Evolutionary conservation across 2,329 filamentous ascomycete species (phyloP), one percentile per base, ranked within the genome.

Genomic region (Pestalotiopsis sp.): DNA sequence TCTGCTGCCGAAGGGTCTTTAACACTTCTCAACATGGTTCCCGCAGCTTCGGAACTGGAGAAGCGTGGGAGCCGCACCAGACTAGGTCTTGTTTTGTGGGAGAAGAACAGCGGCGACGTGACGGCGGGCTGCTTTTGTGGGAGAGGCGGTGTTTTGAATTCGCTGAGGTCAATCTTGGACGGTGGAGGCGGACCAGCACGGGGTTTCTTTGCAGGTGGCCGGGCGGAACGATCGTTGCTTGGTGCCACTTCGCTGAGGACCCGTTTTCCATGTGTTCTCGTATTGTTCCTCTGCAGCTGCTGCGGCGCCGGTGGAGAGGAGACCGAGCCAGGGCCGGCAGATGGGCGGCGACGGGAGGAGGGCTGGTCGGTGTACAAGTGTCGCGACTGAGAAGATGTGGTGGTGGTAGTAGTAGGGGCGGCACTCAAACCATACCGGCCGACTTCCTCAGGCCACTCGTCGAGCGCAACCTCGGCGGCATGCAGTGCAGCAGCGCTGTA

Each of bases 41-140:
- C 76, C 27, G 83, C 78, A 5, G 80, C 78, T 68, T 87, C 85
- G 14, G 81, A 76, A 25, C 81, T 77, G 25, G 78, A 73, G 72
- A 80, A 79, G 67, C 77, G 81, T 7, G 79, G 76, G 14, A 82
- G 81, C 41, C 84, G 80, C 25, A 75, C 70, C 71, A 80, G 77
- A 36, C 77, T 72, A 39, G 80, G 78, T 49, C 78, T 78, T 17
- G 81, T 73, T 45, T 80, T 82, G 68, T 83, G 81, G 11, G 86
- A 86, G 74, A 87, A 87, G 77, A 87, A 87, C 31, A 87, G 79
- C 5, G 86, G 85, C 7, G 86, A 87, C 11, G 81, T 79, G n/a
- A 83, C 77, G 39, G 79, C 79, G 59, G 83, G 81, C 38, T 78
- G 73, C 65, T 74, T 76, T 14, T 75, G 69, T 4, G 76, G 76